Evolutionary conservation across 768 basidiomycete species (phyloP).

Genomic region (Russula olivacea): DNA sequence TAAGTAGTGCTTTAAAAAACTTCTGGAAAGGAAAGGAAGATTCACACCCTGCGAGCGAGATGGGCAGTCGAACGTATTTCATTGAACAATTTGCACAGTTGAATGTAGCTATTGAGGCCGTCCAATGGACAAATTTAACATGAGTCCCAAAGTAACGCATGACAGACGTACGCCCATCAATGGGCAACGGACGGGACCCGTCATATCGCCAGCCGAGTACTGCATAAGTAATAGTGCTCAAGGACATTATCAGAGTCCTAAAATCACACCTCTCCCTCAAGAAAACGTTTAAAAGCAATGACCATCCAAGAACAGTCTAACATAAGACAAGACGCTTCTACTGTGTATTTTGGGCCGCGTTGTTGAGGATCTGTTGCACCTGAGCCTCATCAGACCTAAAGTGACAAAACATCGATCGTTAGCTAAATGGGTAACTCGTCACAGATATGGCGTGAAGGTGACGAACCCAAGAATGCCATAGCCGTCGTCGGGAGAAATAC

Average conservation of each 20-base stretch:
- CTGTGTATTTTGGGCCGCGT: neutral
- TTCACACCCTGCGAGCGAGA: neutral
- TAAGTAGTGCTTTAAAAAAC: slow-evolving; percentile 14
- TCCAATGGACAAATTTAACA: slow-evolving; percentile 6
- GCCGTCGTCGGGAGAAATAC: slow-evolving; percentile 21
- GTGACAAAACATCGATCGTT: neutral
- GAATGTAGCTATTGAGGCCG: slow-evolving; percentile 8
- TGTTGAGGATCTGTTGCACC: slow-evolving; percentile 7
- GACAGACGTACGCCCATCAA: too few species aligned
- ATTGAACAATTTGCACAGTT: slow-evolving; percentile 12
- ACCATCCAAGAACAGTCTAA: neutral
- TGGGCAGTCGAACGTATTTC: slow-evolving; percentile 17
- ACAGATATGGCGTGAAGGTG: neutral
- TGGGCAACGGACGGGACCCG: neutral
- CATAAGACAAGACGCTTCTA: neutral
- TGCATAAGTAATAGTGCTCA: neutral
- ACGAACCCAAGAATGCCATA: slow-evolving; percentile 22
- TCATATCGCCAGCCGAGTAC: neutral
- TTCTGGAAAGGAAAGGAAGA: slow-evolving; percentile 20
- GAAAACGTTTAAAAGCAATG: neutral
- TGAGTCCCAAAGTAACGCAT: neutral
- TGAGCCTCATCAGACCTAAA: neutral
- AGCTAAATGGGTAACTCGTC: neutral
- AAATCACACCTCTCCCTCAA: neutral
- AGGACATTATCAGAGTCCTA: neutral